phyloP scores from a whole-genome alignment of 2,329 filamentous ascomycete genomes.

The Scedosporium boydii region DNA sequence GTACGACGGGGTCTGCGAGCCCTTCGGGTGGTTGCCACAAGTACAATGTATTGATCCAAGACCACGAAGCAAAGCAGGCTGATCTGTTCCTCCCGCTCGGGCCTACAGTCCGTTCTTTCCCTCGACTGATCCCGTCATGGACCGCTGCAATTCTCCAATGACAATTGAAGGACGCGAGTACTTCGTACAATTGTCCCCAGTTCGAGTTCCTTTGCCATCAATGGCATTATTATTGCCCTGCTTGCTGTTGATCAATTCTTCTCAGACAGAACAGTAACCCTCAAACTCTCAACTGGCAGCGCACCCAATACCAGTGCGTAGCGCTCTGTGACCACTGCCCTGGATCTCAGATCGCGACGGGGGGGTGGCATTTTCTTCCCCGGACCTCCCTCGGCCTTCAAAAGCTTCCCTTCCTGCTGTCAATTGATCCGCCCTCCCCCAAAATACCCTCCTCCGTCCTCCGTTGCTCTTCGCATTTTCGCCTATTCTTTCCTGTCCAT shows the following conservation, averaged over 20 bases:
- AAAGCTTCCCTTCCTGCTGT: neutral
- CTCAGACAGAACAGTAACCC: neutral
- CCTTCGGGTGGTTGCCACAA: too few relatives aligned
- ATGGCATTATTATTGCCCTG: neutral
- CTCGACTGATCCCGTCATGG: neutral
- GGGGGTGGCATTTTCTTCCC: neutral
- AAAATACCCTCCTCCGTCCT: neutral
- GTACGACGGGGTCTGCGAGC: too few relatives aligned
- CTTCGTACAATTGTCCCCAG: neutral
- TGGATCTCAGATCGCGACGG: neutral
- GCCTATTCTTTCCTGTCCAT: neutral
- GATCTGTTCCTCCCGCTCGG: neutral
- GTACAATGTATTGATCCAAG: neutral
- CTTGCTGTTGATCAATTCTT: neutral
- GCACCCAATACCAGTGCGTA: neutral
- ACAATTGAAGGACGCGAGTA: neutral
- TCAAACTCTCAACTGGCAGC: neutral
- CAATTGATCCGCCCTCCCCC: neutral
- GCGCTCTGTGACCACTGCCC: neutral
- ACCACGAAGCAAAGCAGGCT: too few relatives aligned
- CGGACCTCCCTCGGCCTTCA: neutral
- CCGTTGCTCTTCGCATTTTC: neutral
- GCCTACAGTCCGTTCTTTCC: conserved; percentile 1
- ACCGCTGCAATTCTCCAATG: neutral
- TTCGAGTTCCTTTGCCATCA: neutral